Conservation (phyloP, 2,329 filamentous ascomycete species). For the Hymenoscyphus occultus region DNA sequence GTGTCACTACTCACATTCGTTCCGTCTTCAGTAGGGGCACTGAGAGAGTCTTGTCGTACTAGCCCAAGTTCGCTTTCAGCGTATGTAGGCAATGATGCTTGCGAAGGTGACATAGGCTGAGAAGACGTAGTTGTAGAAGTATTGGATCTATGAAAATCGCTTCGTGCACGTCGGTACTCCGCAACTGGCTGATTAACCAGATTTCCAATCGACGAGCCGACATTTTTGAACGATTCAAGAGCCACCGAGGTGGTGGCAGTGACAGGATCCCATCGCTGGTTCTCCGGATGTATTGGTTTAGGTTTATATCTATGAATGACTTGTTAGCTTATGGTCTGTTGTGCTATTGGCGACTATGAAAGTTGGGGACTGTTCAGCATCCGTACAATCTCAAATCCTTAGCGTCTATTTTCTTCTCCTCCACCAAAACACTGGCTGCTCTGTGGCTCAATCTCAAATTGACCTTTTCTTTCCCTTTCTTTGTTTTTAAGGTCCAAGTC, state of each 20-base stretch:
- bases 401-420: constrained; percentile 18
- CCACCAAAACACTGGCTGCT: constrained; percentile 20
- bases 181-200: constrained; percentile 1
- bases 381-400: constrained; percentile 27
- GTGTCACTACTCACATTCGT: not conserved
- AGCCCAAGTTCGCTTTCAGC: not conserved
- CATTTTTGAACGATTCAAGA: constrained; percentile 15
- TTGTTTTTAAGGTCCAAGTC: constrained; percentile 29
- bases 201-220: constrained; percentile 9
- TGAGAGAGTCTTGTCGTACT: not conserved
- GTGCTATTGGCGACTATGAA: not conserved
- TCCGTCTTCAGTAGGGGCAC: not conserved
- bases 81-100: not conserved
- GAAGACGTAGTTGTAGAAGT: not conserved
- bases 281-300: constrained; percentile 30
- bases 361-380: not conserved
- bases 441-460: constrained; percentile 8
- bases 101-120: not conserved
- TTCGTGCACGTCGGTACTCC: constrained; percentile 6
- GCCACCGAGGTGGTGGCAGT: constrained; percentile 18
- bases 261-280: constrained; percentile 30
- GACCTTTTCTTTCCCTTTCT: constrained; percentile 34
- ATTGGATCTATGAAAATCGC: not conserved
- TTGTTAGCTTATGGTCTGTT: not conserved
- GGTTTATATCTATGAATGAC: constrained; percentile 45